Evolutionary conservation across 164 flowering plant species (phyloP).

Genomic region (Umbilicus rupestris): DNA sequence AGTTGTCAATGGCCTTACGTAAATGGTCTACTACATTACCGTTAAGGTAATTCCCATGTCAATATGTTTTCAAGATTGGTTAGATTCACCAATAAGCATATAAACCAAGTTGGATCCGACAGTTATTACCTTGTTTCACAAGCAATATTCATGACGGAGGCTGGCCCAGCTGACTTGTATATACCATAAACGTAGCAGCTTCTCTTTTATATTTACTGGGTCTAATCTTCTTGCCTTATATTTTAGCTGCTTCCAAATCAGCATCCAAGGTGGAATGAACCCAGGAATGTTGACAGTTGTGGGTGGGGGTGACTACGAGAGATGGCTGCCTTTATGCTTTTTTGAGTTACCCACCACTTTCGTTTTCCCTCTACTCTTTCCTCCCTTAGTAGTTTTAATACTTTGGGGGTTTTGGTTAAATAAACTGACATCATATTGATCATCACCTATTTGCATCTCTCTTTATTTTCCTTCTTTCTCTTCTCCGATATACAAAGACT

Average conservation of each 20-base stretch:
- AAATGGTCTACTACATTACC: neutral
- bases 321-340: constrained; percentile 5
- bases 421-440: constrained; percentile 3
- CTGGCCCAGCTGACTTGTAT: constrained; percentile 2
- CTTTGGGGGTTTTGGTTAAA: neutral
- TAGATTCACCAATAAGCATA: neutral
- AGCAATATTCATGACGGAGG: neutral
- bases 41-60: neutral
- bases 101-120: neutral
- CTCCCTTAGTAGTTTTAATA: neutral
- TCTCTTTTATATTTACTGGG: neutral
- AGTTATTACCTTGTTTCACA: constrained; percentile 1
- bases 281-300: constrained; percentile 6
- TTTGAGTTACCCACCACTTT: constrained; percentile 6
- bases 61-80: neutral
- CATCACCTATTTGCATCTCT: constrained; percentile 1
- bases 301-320: constrained; percentile 2
- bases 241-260: constrained; percentile 5
- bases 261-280: constrained; percentile 4
- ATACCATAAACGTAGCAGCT: neutral
- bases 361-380: constrained; percentile 3
- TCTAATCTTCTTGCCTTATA: neutral
- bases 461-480: neutral
- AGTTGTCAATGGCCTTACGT: neutral
- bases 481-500: neutral